A percentile compares a stretch with the other conserved stretches of the same genome.
These are phyloP conservation scores for Prunus yedoensis DNA, from an alignment of 331 rosid species.

Conservation along the genomic window DNA sequence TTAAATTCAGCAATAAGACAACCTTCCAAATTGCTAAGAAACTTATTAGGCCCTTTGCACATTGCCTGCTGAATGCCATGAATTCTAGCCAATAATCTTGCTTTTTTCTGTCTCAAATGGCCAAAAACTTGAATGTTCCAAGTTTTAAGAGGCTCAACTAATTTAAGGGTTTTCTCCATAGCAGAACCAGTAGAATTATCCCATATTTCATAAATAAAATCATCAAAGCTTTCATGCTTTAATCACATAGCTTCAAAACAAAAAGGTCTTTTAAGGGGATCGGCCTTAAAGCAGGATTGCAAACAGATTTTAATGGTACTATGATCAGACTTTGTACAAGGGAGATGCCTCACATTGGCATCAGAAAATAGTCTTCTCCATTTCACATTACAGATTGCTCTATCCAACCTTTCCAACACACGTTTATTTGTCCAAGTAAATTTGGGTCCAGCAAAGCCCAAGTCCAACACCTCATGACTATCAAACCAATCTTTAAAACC, in stretches of 20 bases:
- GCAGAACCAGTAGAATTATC: too few relatives aligned
- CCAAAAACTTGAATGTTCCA: too few relatives aligned
- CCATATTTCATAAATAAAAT: too few relatives aligned
- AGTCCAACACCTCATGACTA: background rate
- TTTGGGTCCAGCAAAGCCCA: background rate
- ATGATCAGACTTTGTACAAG: background rate
- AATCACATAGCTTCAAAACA: background rate
- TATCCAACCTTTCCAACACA: background rate
- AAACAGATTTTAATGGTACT: background rate
- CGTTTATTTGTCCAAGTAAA: background rate
- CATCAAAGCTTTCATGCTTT: background rate
- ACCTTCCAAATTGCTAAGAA: too few relatives aligned
- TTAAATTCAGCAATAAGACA: too few relatives aligned
- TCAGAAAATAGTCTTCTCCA: background rate
- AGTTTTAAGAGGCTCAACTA: too few relatives aligned
- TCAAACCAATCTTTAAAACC: background rate
- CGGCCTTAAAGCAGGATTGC: too few relatives aligned
- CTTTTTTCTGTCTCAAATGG: too few relatives aligned
- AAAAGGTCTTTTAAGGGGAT: background rate
- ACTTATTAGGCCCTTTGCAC: too few relatives aligned
- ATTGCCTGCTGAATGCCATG: too few relatives aligned
- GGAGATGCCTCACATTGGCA: background rate
- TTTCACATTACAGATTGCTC: background rate
- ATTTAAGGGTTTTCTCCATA: too few relatives aligned
- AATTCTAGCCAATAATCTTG: too few relatives aligned